Conservation (phyloP, 257 asterid species). For the Leptodermis oblonga region DNA sequence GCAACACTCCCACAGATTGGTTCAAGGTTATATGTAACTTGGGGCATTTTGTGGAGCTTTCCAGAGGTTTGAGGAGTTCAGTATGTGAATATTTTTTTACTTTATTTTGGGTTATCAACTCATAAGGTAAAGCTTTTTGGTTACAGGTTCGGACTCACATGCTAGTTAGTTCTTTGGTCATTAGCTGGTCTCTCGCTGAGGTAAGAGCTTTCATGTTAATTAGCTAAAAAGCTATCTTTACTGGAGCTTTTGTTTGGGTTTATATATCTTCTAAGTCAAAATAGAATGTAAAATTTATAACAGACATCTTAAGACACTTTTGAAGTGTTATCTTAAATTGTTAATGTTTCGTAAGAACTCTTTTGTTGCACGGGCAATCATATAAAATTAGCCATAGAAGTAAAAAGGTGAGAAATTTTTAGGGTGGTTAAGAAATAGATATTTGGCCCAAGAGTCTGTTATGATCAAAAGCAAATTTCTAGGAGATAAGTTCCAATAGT, state of each 20-base stretch:
- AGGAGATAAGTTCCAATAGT: background rate
- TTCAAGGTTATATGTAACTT: conserved; percentile 71
- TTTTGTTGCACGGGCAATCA: background rate
- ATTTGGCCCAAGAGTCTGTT: background rate
- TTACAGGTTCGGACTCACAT: conserved; percentile 49
- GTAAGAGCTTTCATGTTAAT: conserved; percentile 20
- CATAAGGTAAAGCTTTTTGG: conserved; percentile 1
- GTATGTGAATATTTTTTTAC: background rate
- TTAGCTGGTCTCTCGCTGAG: conserved; percentile 93
- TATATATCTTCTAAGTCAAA: background rate
- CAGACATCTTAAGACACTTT: too few species aligned
- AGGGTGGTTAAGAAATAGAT: too few species aligned
- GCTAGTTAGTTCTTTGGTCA: conserved; percentile 60
- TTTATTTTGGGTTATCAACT: conserved; percentile 5
- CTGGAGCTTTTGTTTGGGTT: background rate
- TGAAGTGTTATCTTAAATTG: background rate
- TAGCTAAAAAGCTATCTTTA: background rate
- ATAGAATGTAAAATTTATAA: background rate
- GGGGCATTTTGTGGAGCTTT: conserved; percentile 90
- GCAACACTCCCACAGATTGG: conserved; percentile 88
- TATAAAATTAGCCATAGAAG: background rate
- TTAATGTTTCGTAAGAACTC: background rate
- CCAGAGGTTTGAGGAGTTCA: conserved; percentile 48
- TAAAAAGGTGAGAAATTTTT: too few species aligned
- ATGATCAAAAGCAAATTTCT: background rate